Percentiles rank a stretch among this genome's conserved stretches.
Evolutionary conservation across 1,139 yeast species (phyloP).

Genomic region (Arxiozyma bovina): DNA sequence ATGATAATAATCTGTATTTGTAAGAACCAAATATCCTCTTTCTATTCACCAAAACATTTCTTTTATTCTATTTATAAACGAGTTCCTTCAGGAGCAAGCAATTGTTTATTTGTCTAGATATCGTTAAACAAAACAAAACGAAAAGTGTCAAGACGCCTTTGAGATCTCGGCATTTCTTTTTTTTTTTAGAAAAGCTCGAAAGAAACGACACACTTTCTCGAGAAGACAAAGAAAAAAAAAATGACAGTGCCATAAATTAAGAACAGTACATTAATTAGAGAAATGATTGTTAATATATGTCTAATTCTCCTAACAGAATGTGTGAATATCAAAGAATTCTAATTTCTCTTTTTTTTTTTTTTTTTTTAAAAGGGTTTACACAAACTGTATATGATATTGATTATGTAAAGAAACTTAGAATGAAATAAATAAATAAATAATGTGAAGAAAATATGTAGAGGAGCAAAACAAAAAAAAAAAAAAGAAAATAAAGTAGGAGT

Average conservation of each 20-base stretch:
- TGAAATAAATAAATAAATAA: too few species aligned
- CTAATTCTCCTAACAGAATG: background rate
- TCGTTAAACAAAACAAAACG: background rate
- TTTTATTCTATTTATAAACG: background rate
- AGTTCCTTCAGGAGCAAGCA: background rate
- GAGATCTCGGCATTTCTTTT: background rate
- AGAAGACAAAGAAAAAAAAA: background rate
- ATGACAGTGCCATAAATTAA: too few species aligned
- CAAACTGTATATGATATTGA: too few species aligned
- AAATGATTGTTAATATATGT: too few species aligned
- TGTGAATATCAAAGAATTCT: background rate
- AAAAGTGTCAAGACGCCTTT: too few species aligned
- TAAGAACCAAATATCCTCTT: too few species aligned
- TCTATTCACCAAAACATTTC: too few species aligned
- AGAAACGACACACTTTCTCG: background rate
- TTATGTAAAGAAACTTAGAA: too few species aligned
- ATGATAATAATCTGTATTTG: too few species aligned
- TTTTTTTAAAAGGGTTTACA: too few species aligned
- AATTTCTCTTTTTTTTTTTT: too few species aligned
- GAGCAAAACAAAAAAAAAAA: background rate
- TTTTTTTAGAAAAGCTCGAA: background rate
- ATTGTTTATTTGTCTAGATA: background rate
- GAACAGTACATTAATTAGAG: background rate
- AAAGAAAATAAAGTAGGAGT: too few species aligned
- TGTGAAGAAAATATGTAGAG: background rate